A percentile compares a stretch with the other conserved stretches of the same genome.
Evolutionary conservation across 306 rosid genomes (phyloP).

Genomic region (Benincasa hispida): DNA sequence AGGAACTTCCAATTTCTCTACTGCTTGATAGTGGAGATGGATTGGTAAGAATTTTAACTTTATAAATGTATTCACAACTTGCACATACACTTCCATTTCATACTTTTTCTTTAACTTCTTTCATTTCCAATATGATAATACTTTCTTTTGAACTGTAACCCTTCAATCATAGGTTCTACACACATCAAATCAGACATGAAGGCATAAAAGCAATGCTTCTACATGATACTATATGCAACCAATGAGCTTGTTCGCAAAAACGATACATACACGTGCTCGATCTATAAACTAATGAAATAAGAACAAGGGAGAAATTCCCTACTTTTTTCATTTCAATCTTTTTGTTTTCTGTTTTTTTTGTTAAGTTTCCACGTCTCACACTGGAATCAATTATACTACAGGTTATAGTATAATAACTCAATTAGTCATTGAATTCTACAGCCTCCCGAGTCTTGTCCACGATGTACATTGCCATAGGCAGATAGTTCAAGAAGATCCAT

Average conservation of each 20-base stretch:
- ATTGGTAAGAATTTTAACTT: not conserved
- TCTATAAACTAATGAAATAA: not conserved
- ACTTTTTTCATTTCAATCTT: not conserved
- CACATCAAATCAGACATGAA: not conserved
- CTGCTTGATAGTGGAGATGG: not conserved
- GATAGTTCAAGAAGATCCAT: constrained; percentile 92
- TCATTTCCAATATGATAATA: not conserved
- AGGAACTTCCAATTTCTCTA: not conserved
- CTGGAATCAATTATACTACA: not conserved
- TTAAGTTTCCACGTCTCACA: not conserved
- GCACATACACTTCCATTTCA: not conserved
- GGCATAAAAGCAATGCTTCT: not conserved
- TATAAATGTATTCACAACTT: not conserved
- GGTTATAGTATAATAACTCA: not conserved
- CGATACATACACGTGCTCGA: not conserved
- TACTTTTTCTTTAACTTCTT: not conserved
- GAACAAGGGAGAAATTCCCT: not conserved
- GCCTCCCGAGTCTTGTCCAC: constrained; percentile 62
- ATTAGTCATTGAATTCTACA: constrained; percentile 67
- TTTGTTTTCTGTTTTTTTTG: not conserved
- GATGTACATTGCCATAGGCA: constrained; percentile 70
- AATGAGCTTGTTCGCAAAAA: not conserved
- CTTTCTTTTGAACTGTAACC: not conserved
- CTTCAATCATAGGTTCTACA: not conserved
- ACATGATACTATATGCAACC: not conserved